Percentiles rank a stretch among this genome's conserved stretches.
phyloP scores from a whole-genome alignment of 2,329 filamentous ascomycete genomes.

The Escovopsis sp. region DNA sequence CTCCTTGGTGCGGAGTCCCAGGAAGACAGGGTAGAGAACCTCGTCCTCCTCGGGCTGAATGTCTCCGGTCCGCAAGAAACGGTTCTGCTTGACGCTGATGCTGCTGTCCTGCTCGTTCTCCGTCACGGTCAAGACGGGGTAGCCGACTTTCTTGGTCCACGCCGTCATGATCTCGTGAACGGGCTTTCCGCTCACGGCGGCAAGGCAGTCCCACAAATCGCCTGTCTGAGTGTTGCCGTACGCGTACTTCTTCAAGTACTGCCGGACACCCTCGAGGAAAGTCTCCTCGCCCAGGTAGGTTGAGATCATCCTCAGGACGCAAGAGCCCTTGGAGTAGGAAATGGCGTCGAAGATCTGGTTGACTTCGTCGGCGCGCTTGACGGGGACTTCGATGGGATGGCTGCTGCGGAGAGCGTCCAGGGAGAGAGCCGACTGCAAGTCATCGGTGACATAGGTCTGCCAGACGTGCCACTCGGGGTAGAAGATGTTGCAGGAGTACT shows the following conservation, averaged over 20 bases:
- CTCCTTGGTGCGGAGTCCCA: slow-evolving; percentile 72
- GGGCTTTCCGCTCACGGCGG: slow-evolving; percentile 79
- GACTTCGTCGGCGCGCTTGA: slow-evolving; percentile 89
- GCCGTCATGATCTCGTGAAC: slow-evolving; percentile 84
- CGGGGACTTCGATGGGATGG: slow-evolving; percentile 90
- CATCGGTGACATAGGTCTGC: slow-evolving; percentile 89
- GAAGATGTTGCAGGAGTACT: slow-evolving; percentile 73
- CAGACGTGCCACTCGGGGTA: slow-evolving; percentile 96
- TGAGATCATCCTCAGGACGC: slow-evolving; percentile 92
- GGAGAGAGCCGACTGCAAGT: slow-evolving; percentile 71
- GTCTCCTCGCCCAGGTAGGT: slow-evolving; percentile 85
- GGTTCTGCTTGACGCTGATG: slow-evolving; percentile 85
- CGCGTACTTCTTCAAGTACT: slow-evolving; percentile 91
- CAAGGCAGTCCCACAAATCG: slow-evolving; percentile 80
- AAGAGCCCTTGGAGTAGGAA: slow-evolving; percentile 93
- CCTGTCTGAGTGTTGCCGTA: slow-evolving; percentile 87
- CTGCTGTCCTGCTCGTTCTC: slow-evolving; percentile 47
- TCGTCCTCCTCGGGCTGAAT: slow-evolving; percentile 86
- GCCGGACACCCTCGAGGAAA: slow-evolving; percentile 82
- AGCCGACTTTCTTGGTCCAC: slow-evolving; percentile 95
- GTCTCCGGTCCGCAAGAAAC: slow-evolving; percentile 83
- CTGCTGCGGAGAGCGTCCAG: slow-evolving; percentile 87
- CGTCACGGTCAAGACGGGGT: slow-evolving; percentile 76
- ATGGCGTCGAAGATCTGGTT: slow-evolving; percentile 98
- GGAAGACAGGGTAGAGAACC: slow-evolving; percentile 77